Conservation (phyloP, 1,139 yeast genomes). For the Cylindricascospora bacillispora region DNA sequence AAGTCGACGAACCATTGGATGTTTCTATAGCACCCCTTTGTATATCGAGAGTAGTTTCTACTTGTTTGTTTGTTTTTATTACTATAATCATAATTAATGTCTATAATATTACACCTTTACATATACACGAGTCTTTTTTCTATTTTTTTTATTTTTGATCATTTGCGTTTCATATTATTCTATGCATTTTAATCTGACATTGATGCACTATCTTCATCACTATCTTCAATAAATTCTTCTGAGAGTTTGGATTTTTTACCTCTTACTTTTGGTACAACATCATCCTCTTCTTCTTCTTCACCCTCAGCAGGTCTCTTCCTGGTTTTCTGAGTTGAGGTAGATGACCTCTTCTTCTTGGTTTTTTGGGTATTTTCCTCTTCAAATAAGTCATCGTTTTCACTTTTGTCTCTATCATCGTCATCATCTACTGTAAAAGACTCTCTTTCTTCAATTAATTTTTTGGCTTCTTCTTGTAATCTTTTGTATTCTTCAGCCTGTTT, state of each 20-base stretch:
- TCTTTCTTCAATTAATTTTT: slow-evolving; percentile 35
- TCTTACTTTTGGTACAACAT: slow-evolving; percentile 20
- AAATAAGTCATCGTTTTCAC: slow-evolving; percentile 19
- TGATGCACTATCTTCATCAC: slow-evolving; percentile 42
- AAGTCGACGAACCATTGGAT: slow-evolving; percentile 57
- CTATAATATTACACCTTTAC: too few relatives aligned
- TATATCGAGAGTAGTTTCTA: too few relatives aligned
- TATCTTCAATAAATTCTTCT: slow-evolving; percentile 38
- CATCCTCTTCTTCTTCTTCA: slow-evolving; percentile 9
- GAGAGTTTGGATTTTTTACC: slow-evolving; percentile 30
- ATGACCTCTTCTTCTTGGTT: slow-evolving; percentile 5
- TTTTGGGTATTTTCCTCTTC: slow-evolving; percentile 16
- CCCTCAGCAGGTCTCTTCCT: slow-evolving; percentile 17
- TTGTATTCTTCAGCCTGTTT: slow-evolving; percentile 47
- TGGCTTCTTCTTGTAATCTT: slow-evolving; percentile 67
- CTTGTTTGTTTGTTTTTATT: too few relatives aligned
- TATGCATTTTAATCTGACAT: not conserved
- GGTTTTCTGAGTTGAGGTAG: too few relatives aligned
- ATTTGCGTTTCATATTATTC: slow-evolving; percentile 1
- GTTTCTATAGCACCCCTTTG: too few relatives aligned
- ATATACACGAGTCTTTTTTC: slow-evolving; percentile 3
- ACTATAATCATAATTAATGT: too few relatives aligned
- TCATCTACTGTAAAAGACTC: slow-evolving; percentile 27
- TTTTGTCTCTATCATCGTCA: slow-evolving; percentile 24
- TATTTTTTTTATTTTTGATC: not conserved